Conservation (phyloP, 371 early-diverging fungal genomes). For the Circinella minor region DNA sequence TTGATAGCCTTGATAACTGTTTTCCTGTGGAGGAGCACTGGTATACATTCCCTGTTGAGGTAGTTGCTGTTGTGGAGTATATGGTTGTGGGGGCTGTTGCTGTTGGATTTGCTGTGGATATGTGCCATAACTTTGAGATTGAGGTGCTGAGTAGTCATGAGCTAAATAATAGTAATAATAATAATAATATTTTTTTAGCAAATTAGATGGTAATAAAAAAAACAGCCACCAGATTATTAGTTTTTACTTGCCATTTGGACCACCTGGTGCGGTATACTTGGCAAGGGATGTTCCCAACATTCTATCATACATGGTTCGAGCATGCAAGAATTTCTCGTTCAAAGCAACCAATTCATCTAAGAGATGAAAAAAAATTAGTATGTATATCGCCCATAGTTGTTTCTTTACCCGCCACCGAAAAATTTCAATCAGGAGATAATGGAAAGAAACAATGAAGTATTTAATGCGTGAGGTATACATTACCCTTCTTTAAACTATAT, state of each 20-base stretch:
- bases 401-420: background rate
- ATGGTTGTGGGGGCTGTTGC: constrained; percentile 30
- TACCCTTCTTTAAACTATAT: constrained; percentile 80
- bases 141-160: constrained; percentile 20
- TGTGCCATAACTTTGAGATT: constrained; percentile 9
- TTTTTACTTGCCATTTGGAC: background rate
- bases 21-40: constrained; percentile 2
- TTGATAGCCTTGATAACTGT: constrained; percentile 14
- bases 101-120: constrained; percentile 7
- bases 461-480: no score
- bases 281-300: constrained; percentile 55
- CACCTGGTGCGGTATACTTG: constrained; percentile 38
- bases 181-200: background rate
- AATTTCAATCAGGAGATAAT: background rate
- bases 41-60: constrained; percentile 24
- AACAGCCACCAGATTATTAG: background rate
- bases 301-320: constrained; percentile 57
- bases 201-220: background rate
- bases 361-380: background rate
- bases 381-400: background rate
- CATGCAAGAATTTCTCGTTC: constrained; percentile 58
- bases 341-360: constrained; percentile 59
- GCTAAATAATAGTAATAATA: background rate
- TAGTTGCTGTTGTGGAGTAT: constrained; percentile 17
- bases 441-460: no score